Base-by-base conservation (phyloP, 495 filamentous ascomycete genomes). In the Chaetomium tenue region DNA sequence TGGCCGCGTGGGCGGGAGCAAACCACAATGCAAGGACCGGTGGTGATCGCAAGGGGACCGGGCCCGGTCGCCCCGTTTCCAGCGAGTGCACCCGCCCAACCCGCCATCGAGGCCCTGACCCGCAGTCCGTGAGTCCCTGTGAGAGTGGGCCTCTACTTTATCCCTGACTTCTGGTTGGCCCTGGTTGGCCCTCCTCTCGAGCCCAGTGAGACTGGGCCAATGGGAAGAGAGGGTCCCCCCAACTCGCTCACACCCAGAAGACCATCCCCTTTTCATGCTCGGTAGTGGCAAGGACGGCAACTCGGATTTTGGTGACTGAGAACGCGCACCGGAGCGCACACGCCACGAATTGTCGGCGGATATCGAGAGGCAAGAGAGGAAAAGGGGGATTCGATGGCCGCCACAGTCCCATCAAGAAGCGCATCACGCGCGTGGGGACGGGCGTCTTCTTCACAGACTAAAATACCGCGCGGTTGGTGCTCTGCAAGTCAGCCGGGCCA, bases 31-130 rank as follows among this genome's bases (percentile, higher is more conserved):
- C 47, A 60, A 52, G 53, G 39, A 48, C 13, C 33, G 60, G 18
- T 57, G 48, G 57, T 56, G 65, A 67, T 67, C 56, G 30, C 56
- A n/a, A 26, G 57, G 33, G 39, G 61, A 44, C 61, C 61, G 22
- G 57, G 57, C 64, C 60, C 42, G 66, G 66, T 64, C 61, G 58
- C 58, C 51, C 66, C 58, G 18, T 61, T 61, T 64, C 51, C 55
- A 58, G 40, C 7, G 50, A 44, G 18, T n/a, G 57, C 42, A 30
- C 55, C 48, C 46, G 39, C 40, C 61, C 25, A 51, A 4, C 30
- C 57, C 48, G 15, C 56, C 50, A 46, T 60, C 52, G 20, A 26
- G 52, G 30, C 56, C 56, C 66, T 39, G 18, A 33, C 40, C 25
- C 52, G 18, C 11, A 22, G 42, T 58, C 20, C 59, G 59, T 39